Evolutionary conservation across 768 basidiomycete species (phyloP), one percentile per base, ranked within the genome.

Genomic region (Podaxis pistillaris): DNA sequence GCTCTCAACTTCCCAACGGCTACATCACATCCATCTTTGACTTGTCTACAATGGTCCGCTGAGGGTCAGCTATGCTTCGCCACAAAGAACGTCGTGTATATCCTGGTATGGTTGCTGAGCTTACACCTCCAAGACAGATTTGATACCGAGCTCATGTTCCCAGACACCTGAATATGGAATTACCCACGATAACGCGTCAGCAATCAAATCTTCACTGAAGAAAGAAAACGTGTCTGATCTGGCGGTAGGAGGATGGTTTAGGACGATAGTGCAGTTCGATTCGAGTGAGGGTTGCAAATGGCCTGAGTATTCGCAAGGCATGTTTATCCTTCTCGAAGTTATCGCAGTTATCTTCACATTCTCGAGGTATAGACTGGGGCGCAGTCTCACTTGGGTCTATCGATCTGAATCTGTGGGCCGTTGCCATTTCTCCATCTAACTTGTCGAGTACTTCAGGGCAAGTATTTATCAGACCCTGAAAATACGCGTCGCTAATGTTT

Each of bases 101-200:
- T 94, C 36, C 68, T 93, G 76, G 91, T 92, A 70, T 65, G 79
- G 63, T 53, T 40, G 17, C 17, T 46, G 60, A 13, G 24, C 53
- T 52, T 26, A 50, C 26, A 12, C 56, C 51, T 15, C 33, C 60
- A 37, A 40, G 1, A 46, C 40, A 47, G 44, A 44, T 17, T 50
- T 47, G 26, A 66, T 5, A 57, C 36, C 53, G 52, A 19, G 64
- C 64, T 50, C 56, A 13, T 46, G 6, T 44, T 28, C 19, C 36
- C 60, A 93, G 91, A 91, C 90, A 3, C 91, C 91, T 56, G 84
- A 90, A 63, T 80, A 82, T 51, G 91, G 91, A 19, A 81, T 93
- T 52, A 87, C 85, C 67, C 84, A 89, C 63, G 87, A 86, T 68
- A 72, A 76, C 49, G 78, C 81, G 22, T 80, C 88, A 11, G 77